Evolutionary conservation across 805 yeast species (phyloP), one percentile per base, ranked within the genome.

Genomic region (Kodamaea sagamina): DNA sequence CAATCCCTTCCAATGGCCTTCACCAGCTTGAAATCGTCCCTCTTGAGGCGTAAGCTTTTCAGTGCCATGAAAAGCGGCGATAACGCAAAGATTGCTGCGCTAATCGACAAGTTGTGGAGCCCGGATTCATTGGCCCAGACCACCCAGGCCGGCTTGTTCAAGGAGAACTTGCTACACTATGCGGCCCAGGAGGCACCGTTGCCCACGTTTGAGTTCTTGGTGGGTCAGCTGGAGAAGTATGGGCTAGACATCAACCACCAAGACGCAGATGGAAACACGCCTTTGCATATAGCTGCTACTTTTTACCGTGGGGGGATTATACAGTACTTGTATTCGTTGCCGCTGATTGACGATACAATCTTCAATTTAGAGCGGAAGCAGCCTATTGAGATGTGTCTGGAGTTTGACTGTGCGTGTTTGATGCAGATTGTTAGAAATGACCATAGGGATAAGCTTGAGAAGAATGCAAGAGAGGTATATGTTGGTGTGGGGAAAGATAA

Each of bases 241-340:
- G 34, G 11, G 11, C 34, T 29, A 29, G 34, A 29, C 11, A 83
- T 92, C 41, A 92, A 93, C 59, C 84, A 86, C 11, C 87, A 84
- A 49, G 99, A 93, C 65, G 72, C 81, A 43, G 90, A 90, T 55
- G 99, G 99, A 18, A 97, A 93, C 60, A 93, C 99, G 0, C 90
- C 97, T 36, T 71, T 93, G 47, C 95, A 90, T 58, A 86, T 93
- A 43, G 95, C 95, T 0, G 93, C 97, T 4, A 29, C 10, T 8
- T 19, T 13, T 15, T 29, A 15, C 9, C 34, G 34, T 13, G 19
- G 34, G 12, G 18, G 11, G 4, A 15, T 29, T 17, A 29, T 29
- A 15, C 34, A 29, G 15, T 29, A 13, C 19, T 29, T 29, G 11
- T 29, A 29, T 10, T 29, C 34, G 4, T 12, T 29, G 11, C 34